Evolutionary conservation across 306 rosid species (phyloP).

Genomic region (Mimosa pudica): DNA sequence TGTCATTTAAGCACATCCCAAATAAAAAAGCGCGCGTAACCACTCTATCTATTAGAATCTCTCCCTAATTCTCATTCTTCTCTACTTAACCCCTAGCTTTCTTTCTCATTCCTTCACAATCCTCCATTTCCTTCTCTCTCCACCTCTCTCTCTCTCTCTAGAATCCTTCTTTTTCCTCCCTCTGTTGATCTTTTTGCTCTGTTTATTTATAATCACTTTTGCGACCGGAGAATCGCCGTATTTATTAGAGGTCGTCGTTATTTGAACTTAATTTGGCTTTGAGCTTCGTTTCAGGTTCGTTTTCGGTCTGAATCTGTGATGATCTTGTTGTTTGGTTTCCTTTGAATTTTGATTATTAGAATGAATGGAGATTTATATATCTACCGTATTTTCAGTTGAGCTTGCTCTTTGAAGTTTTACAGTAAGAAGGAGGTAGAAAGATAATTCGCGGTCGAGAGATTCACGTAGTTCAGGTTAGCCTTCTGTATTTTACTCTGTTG

Average conservation of each 20-base stretch:
- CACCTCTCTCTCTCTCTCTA: not conserved
- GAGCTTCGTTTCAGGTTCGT: not conserved
- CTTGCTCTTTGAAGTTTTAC: not conserved
- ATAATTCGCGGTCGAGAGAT: not conserved
- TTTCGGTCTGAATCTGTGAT: not conserved
- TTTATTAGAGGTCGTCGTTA: not conserved
- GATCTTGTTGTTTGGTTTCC: not conserved
- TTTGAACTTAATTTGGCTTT: not conserved
- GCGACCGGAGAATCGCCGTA: not conserved
- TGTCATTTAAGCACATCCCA: constrained; percentile 3
- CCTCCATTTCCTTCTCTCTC: not conserved
- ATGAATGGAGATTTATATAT: not conserved
- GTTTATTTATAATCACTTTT: not conserved
- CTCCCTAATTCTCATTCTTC: constrained; percentile 2
- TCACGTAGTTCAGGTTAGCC: constrained; percentile 10
- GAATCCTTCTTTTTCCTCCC: not conserved
- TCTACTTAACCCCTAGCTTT: not conserved
- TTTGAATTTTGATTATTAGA: not conserved
- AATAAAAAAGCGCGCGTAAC: constrained; percentile 42
- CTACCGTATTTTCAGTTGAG: not conserved
- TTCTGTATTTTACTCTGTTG: not conserved
- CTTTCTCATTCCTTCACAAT: constrained; percentile 13
- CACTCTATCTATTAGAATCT: no score
- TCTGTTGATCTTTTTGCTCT: not conserved
- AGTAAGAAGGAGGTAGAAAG: not conserved